Evolutionary conservation across 179 eudicot species (phyloP).

Genomic region (Silene vulgaris): DNA sequence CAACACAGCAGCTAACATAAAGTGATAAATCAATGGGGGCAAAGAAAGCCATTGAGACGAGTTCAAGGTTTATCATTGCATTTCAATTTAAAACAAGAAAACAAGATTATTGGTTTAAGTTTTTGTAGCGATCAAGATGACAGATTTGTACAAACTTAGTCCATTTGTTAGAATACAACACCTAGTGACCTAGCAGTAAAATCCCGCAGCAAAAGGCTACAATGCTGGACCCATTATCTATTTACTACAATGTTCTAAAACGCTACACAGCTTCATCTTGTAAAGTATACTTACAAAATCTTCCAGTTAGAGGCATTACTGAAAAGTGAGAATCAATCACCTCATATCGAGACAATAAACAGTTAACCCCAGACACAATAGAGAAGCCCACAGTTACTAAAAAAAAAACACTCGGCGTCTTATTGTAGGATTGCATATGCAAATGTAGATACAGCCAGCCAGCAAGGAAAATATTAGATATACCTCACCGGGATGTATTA

Average conservation of each 20-base stretch:
- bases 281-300: not conserved
- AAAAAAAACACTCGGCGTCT: not conserved
- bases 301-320: not conserved
- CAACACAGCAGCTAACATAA: not conserved
- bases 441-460: not conserved
- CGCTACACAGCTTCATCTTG: not conserved
- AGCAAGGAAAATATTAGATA: slow-evolving; percentile 1
- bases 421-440: not conserved
- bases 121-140: not conserved
- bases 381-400: not conserved
- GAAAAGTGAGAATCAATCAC: not conserved
- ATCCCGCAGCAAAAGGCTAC: not conserved
- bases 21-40: not conserved
- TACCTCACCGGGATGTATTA: slow-evolving; percentile 99
- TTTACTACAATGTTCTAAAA: not conserved
- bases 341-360: not conserved
- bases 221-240: not conserved
- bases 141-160: not conserved
- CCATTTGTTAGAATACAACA: too few relatives aligned
- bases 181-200: too few relatives aligned
- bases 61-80: slow-evolving; percentile 1
- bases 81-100: not conserved
- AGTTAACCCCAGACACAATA: not conserved
- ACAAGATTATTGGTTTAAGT: not conserved
- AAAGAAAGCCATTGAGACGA: not conserved